Evolutionary conservation across 805 yeast genomes (phyloP).

Genomic region (Ogataea haglerorum): DNA sequence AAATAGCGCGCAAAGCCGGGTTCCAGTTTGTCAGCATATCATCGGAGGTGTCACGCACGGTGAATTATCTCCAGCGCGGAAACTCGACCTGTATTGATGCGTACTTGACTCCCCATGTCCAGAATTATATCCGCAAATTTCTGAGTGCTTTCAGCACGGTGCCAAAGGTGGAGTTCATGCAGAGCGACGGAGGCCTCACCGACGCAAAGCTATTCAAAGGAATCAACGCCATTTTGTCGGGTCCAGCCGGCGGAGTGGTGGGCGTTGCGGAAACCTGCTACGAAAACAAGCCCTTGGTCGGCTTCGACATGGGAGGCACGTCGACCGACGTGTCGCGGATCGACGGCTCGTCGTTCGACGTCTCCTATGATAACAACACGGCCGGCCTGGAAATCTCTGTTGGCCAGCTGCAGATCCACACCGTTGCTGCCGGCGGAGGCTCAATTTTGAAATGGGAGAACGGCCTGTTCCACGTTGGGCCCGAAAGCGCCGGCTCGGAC

Average conservation of each 20-base stretch:
- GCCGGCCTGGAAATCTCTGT: constrained; percentile 40
- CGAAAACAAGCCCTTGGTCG: constrained; percentile 32
- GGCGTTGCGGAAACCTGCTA: constrained; percentile 50
- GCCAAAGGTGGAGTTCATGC: constrained; percentile 49
- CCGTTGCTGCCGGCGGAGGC: constrained; percentile 57
- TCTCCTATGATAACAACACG: constrained; percentile 57
- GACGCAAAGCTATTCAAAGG: constrained; percentile 51
- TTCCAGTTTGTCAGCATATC: constrained; percentile 32
- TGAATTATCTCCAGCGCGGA: constrained; percentile 37
- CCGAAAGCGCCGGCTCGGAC: constrained; percentile 45
- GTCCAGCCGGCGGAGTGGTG: constrained; percentile 61
- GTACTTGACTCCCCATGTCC: constrained; percentile 40
- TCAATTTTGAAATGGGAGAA: constrained; percentile 34
- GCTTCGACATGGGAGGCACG: constrained; percentile 40
- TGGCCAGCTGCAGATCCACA: constrained; percentile 37
- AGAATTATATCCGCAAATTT: constrained; percentile 36
- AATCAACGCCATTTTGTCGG: constrained; percentile 49
- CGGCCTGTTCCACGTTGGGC: constrained; percentile 44
- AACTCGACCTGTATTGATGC: constrained; percentile 42
- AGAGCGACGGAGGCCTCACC: constrained; percentile 53
- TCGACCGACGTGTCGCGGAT: constrained; percentile 78
- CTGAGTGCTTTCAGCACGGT: constrained; percentile 32
- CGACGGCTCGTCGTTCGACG: constrained; percentile 47
- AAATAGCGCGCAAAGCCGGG: constrained; percentile 43
- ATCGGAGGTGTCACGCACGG: constrained; percentile 35